These are phyloP conservation scores for Fusarium sororula DNA, from an alignment of 2,329 filamentous ascomycete genomes.

Conservation along the genomic window DNA sequence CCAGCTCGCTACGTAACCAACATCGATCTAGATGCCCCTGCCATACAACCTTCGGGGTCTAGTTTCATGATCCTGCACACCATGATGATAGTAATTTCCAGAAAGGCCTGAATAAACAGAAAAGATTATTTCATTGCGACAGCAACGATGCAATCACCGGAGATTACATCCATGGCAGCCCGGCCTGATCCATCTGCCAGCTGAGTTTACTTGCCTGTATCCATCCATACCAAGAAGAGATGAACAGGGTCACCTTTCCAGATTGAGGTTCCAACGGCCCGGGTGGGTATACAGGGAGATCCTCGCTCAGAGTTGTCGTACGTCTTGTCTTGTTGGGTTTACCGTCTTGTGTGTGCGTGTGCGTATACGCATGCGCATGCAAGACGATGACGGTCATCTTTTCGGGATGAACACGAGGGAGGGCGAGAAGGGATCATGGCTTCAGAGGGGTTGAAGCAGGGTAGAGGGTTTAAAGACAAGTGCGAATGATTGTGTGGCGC, in stretches of 20 bases:
- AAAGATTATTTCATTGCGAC: slow-evolving; percentile 34
- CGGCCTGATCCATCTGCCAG: slow-evolving; percentile 24
- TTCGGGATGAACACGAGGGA: slow-evolving; percentile 26
- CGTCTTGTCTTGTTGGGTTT: slow-evolving; percentile 26
- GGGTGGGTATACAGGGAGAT: slow-evolving; percentile 38
- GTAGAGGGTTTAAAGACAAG: not conserved
- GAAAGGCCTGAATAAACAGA: slow-evolving; percentile 21
- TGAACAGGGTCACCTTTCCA: slow-evolving; percentile 35
- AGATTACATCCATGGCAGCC: slow-evolving; percentile 36
- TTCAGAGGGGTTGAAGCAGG: not conserved
- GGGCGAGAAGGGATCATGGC: slow-evolving; percentile 11
- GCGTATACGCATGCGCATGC: slow-evolving; percentile 10
- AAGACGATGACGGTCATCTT: slow-evolving; percentile 12
- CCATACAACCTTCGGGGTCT: slow-evolving; percentile 24
- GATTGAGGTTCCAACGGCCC: slow-evolving; percentile 35
- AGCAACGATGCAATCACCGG: slow-evolving; percentile 37
- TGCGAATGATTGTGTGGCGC: not conserved
- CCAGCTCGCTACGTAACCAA: slow-evolving; percentile 25
- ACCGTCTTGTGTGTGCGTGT: not conserved
- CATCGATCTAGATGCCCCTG: slow-evolving; percentile 28
- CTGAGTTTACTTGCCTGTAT: slow-evolving; percentile 23
- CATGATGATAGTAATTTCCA: slow-evolving; percentile 40
- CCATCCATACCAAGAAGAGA: slow-evolving; percentile 18
- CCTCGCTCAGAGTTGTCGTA: slow-evolving; percentile 29
- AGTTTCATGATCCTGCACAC: slow-evolving; percentile 38